phyloP scores from a whole-genome alignment of 1,139 yeast species.

The Pichia sp. region DNA sequence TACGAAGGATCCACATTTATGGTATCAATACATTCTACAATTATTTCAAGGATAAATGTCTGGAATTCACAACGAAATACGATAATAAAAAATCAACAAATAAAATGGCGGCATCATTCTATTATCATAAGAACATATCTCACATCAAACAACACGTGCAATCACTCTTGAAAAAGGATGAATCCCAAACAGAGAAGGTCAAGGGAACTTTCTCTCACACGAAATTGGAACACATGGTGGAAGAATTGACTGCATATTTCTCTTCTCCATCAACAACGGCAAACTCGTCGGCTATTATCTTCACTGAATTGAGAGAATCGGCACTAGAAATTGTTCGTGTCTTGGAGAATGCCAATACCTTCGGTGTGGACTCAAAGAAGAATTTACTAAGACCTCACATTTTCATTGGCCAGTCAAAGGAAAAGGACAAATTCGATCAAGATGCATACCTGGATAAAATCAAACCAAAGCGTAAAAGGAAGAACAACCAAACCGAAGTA shows the following conservation, averaged over 20 bases:
- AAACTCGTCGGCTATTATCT: slow-evolving; percentile 53
- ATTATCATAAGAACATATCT: slow-evolving; percentile 42
- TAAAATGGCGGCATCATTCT: slow-evolving; percentile 54
- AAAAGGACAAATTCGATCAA: slow-evolving; percentile 58
- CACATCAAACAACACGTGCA: slow-evolving; percentile 41
- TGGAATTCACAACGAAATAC: slow-evolving; percentile 53
- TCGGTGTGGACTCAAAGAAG: too few relatives aligned
- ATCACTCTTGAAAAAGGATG: slow-evolving; percentile 30
- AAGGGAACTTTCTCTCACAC: slow-evolving; percentile 53
- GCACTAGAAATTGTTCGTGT: slow-evolving; percentile 79
- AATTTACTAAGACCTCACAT: slow-evolving; percentile 60
- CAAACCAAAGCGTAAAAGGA: slow-evolving; percentile 33
- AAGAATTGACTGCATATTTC: slow-evolving; percentile 49
- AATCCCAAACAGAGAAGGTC: neutral
- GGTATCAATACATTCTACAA: slow-evolving; percentile 74
- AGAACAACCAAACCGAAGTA: too few relatives aligned
- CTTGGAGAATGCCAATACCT: slow-evolving; percentile 36
- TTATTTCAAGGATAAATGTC: slow-evolving; percentile 51
- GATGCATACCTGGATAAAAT: slow-evolving; percentile 36
- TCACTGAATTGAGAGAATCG: slow-evolving; percentile 83
- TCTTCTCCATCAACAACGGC: slow-evolving; percentile 39
- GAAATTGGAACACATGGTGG: slow-evolving; percentile 55
- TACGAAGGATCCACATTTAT: slow-evolving; percentile 64
- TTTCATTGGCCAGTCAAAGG: slow-evolving; percentile 78
- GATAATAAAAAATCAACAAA: slow-evolving; percentile 45